Evolutionary conservation across 2,329 filamentous ascomycete genomes (phyloP), one percentile per base, ranked within the genome.

Genomic region (Claviceps lovelessii): DNA sequence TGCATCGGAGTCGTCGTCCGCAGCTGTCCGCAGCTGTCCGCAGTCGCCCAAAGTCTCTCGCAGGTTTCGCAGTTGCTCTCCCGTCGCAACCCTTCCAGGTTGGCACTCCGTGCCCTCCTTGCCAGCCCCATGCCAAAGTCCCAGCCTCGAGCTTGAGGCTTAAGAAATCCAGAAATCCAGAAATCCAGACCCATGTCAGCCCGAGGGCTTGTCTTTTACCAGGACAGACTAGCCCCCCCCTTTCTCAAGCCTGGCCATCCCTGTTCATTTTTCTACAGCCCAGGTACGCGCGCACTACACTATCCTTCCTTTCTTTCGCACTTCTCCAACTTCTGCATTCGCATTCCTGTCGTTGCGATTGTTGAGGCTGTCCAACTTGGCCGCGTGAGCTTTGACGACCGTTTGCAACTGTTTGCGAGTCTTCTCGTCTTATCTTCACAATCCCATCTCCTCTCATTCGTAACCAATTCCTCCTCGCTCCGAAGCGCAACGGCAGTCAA

Each of bases 201-300:
- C 54, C 54, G 11, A 52, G 46, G 46, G 39, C 52, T 42, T 37
- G 6, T 7, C 35, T 51, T 51, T 41, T 42, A 33, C 42, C 29
- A 52, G 44, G 31, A 51, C 49, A 49, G 42, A 39, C 52, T 44
- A 39, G 19, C 13, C 28, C 15, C 28, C 53, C 35, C 53, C 55
- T 54, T 53, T 53, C 52, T 48, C 45, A 51, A 54, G 55, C 37
- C 53, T 54, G 50, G 49, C 31, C 47, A 53, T 56, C 51, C 55
- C 55, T 56, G 55, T 46, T 47, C 49, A 29, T 29, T 42, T 53
- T 54, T 55, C 55, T 50, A 52, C 51, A 44, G 42, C 41, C 52
- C 37, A 54, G 46, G 45, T 49, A 47, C 37, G 37, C 37, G 37
- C 37, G 39, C 51, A 29, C n/a, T 37, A 49, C 51, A 54, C 47